Evolutionary conservation across 2,329 filamentous ascomycete genomes (phyloP).

Genomic region (Waltergamsia citrina): DNA sequence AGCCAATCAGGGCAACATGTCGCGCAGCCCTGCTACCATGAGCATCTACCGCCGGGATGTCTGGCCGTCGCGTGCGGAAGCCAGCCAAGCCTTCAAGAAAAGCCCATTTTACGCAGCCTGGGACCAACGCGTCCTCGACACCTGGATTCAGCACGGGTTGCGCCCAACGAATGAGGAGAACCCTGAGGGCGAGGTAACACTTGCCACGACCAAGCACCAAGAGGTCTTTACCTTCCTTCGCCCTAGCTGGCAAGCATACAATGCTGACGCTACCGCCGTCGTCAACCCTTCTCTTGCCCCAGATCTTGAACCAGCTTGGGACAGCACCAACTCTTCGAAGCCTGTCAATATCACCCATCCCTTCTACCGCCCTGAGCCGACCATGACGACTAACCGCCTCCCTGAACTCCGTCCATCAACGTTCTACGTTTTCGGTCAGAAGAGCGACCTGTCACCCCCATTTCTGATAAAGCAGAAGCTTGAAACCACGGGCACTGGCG

Average conservation of each 20-base stretch:
- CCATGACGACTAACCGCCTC: constrained; percentile 45
- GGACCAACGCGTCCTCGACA: constrained; percentile 70
- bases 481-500: constrained; percentile 50
- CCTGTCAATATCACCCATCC: constrained; percentile 29
- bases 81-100: constrained; percentile 54
- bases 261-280: constrained; percentile 23
- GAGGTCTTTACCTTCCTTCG: constrained; percentile 67
- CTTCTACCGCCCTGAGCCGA: constrained; percentile 60
- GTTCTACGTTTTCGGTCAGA: constrained; percentile 59
- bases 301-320: constrained; percentile 21
- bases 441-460: constrained; percentile 45
- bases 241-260: constrained; percentile 40
- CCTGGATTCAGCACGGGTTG: constrained; percentile 56
- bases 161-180: constrained; percentile 39
- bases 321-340: constrained; percentile 21
- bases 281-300: constrained; percentile 36
- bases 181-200: constrained; percentile 42
- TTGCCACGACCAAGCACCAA: constrained; percentile 78
- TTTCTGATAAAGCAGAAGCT: constrained; percentile 48
- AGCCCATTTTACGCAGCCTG: constrained; percentile 68
- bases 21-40: constrained; percentile 37
- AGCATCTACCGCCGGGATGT: constrained; percentile 67
- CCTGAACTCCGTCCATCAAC: constrained; percentile 53
- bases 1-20: constrained; percentile 22
- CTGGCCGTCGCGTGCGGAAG: constrained; percentile 70